These are phyloP conservation scores for Ganoderma boninense DNA, from an alignment of 1,284 basidiomycete genomes.

Conservation along the genomic window DNA sequence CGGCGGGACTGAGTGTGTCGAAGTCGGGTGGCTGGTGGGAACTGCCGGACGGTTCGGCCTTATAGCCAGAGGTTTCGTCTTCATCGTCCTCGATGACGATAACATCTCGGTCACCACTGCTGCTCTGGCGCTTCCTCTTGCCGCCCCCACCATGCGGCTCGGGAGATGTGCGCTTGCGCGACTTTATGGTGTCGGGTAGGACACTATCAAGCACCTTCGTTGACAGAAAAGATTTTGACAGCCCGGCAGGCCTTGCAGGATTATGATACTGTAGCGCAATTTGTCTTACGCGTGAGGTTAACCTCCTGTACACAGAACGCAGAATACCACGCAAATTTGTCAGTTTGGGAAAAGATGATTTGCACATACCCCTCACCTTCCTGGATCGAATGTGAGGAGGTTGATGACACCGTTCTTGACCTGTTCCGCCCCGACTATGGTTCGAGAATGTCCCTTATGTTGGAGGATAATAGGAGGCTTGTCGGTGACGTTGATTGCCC, in stretches of 20 bases:
- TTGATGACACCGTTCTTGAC: constrained; percentile 63
- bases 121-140: constrained; percentile 41
- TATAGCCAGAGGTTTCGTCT: constrained; percentile 29
- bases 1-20: constrained; percentile 41
- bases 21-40: neutral
- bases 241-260: constrained; percentile 5
- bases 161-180: constrained; percentile 37
- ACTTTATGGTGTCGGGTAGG: constrained; percentile 30
- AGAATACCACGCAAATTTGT: neutral
- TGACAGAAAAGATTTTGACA: constrained; percentile 12
- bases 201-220: constrained; percentile 32
- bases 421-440: constrained; percentile 84
- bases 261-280: constrained; percentile 42
- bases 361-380: constrained; percentile 55
- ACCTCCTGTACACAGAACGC: constrained; percentile 24
- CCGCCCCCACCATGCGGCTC: constrained; percentile 12
- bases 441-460: constrained; percentile 85
- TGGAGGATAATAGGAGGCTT: constrained; percentile 85
- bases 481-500: constrained; percentile 62
- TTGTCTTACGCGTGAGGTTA: constrained; percentile 40
- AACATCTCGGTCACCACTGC: constrained; percentile 41
- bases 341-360: neutral
- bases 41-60: constrained; percentile 8
- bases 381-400: constrained; percentile 82
- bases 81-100: constrained; percentile 48